Conservation (phyloP, 768 basidiomycete species). For the Phanerodontia chrysosporium region DNA sequence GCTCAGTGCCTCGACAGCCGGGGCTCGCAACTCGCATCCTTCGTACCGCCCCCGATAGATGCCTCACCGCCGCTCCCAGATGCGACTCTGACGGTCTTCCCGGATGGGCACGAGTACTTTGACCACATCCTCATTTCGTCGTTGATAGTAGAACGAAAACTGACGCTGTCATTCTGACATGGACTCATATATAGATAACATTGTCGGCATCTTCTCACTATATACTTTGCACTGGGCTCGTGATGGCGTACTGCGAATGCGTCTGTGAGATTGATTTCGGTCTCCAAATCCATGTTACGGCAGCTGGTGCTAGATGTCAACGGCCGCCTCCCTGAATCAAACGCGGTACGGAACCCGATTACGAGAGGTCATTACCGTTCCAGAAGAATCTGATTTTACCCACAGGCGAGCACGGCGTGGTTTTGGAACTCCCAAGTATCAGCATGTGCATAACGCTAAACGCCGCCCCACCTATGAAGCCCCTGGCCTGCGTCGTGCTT, state of each 20-base stretch:
- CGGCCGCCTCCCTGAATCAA: too few species aligned
- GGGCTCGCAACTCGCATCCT: conserved; percentile 36
- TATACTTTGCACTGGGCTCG: background rate
- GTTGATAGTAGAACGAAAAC: conserved; percentile 39
- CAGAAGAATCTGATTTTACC: too few species aligned
- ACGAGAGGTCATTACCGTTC: too few species aligned
- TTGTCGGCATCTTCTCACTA: background rate
- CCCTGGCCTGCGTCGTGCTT: background rate
- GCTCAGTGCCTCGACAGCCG: conserved; percentile 29
- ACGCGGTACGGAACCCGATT: too few species aligned
- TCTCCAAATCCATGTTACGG: background rate
- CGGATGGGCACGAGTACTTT: conserved; percentile 39
- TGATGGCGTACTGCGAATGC: background rate
- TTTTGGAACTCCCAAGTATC: background rate
- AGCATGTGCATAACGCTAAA: background rate
- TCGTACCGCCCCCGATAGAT: conserved; percentile 44
- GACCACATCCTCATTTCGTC: conserved; percentile 44
- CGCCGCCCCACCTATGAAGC: background rate
- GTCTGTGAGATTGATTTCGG: background rate
- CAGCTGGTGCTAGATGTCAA: background rate
- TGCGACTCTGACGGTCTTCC: conserved; percentile 41
- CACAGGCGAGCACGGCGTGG: background rate
- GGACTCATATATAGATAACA: background rate
- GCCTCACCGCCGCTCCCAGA: conserved; percentile 44
- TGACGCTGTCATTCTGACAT: conserved; percentile 16